Base-by-base conservation (phyloP, 345 rosid species). In the Camelina neglecta region DNA sequence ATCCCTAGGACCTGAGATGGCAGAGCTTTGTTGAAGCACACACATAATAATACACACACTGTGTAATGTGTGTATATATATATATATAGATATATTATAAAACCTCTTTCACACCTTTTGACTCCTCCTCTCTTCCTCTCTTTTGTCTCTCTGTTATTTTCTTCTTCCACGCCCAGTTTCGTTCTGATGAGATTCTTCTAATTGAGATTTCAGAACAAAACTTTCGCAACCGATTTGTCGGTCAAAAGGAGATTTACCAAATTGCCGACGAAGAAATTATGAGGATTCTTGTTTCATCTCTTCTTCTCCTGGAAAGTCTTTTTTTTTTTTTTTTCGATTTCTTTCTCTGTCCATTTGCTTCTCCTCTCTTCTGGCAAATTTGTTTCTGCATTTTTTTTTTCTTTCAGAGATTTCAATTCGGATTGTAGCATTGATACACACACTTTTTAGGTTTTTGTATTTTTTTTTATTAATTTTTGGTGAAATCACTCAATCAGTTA, bases 281-380 rank as follows among this genome's bases (percentile, higher is more conserved):
- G 72, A 77, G 54, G 74, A 81, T 74, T 29, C 31, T 29, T 8
- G n/a, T 41, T 44, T 42, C 60, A 24, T 64, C 29, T 21, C 60
- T 77, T 65, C 73, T 86, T 48, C 42, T 73, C 75, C 90, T 85
- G 88, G 91, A 72, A 73, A 81, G 82, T 33, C 39, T 3, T 41
- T 53, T 21, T 47, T 16, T 50, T 20, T 10, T 4, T 8, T 11
- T 69, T 5, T 2, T n/a, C n/a, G 24, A 18, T 3, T 9, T 24
- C 0, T 64, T 8, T 53, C 6, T 53, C 6, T 3, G 36, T 55
- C n/a, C 12, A 56, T 48, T 11, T 74, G 7, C 9, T 66, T 66
- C 66, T 47, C 38, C 51, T 23, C 11, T 57, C n/a, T 21, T 21
- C 11, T 74, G 59, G 15, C 47, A 38, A 54, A 21, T 33, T 9